Percentiles rank a stretch among this genome's conserved stretches.
Conservation (phyloP, 2,329 filamentous ascomycete genomes). For the Aureobasidium melanogenum region DNA sequence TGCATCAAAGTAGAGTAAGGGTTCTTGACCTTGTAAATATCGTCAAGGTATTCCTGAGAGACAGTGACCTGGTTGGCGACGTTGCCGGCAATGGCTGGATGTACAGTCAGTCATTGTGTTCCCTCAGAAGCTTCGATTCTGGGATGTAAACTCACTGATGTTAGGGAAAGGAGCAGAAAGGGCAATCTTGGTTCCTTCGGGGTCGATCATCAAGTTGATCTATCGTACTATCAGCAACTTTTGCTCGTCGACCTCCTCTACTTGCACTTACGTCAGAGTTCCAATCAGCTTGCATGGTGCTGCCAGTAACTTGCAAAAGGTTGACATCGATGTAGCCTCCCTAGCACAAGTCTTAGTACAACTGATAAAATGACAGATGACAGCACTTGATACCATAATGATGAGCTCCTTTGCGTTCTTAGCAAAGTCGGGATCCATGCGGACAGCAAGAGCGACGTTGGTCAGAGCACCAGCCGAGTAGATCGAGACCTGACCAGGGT, state of each 20-base stretch:
- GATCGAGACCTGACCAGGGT: conserved; percentile 43
- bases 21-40: conserved; percentile 30
- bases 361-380: neutral
- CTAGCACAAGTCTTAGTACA: neutral
- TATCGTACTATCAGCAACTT: conserved; percentile 22
- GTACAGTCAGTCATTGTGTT: neutral
- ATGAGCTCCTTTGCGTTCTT: conserved; percentile 38
- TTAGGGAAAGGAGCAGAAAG: conserved; percentile 40
- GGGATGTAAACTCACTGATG: conserved; percentile 19
- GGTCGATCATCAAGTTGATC: conserved; percentile 45
- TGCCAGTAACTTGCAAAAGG: conserved; percentile 23
- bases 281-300: conserved; percentile 10
- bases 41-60: conserved; percentile 31
- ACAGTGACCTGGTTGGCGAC: conserved; percentile 41
- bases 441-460: conserved; percentile 40
- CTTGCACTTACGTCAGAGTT: conserved; percentile 11
- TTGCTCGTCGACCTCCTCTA: conserved; percentile 14
- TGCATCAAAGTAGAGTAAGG: conserved; percentile 32
- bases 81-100: conserved; percentile 33
- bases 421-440: conserved; percentile 40
- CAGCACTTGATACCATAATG: conserved; percentile 30
- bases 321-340: conserved; percentile 41
- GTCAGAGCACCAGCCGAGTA: conserved; percentile 40
- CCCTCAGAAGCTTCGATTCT: neutral
- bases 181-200: conserved; percentile 42